Evolutionary conservation across 306 rosid genomes (phyloP).

Genomic region (Dicorynia guianensis): DNA sequence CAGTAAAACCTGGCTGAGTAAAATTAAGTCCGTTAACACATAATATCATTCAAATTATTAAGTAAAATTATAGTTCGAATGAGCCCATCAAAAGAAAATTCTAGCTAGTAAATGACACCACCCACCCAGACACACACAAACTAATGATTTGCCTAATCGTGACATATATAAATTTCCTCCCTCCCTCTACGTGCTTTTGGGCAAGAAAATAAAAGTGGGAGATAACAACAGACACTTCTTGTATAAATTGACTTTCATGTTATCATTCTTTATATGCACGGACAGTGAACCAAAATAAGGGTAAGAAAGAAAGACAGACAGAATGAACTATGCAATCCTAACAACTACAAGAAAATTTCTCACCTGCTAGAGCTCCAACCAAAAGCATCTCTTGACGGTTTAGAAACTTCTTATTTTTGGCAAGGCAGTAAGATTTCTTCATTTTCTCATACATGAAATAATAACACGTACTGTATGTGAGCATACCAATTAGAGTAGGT

Average conservation of each 20-base stretch:
- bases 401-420: constrained; percentile 72
- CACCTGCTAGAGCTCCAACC: constrained; percentile 91
- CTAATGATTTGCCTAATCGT: neutral
- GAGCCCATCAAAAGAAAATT: constrained; percentile 9
- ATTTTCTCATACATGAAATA: constrained; percentile 94
- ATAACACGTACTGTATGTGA: constrained; percentile 94
- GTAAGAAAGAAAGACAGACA: neutral
- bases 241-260: neutral
- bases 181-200: neutral
- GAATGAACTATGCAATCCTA: constrained; percentile 12
- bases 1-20: constrained; percentile 74
- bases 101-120: neutral
- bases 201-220: constrained; percentile 12
- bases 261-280: constrained; percentile 18
- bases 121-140: neutral
- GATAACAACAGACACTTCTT: constrained; percentile 5
- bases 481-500: constrained; percentile 95
- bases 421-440: constrained; percentile 78
- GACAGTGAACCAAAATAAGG: constrained; percentile 19
- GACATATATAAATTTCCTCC: neutral
- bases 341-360: constrained; percentile 36
- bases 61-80: constrained; percentile 14
- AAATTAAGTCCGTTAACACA: neutral
- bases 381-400: constrained; percentile 88
- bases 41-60: constrained; percentile 12